A percentile compares a stretch with the other conserved stretches of the same genome.
Conservation (phyloP, 768 basidiomycete genomes). For the Pholiota microspora region DNA sequence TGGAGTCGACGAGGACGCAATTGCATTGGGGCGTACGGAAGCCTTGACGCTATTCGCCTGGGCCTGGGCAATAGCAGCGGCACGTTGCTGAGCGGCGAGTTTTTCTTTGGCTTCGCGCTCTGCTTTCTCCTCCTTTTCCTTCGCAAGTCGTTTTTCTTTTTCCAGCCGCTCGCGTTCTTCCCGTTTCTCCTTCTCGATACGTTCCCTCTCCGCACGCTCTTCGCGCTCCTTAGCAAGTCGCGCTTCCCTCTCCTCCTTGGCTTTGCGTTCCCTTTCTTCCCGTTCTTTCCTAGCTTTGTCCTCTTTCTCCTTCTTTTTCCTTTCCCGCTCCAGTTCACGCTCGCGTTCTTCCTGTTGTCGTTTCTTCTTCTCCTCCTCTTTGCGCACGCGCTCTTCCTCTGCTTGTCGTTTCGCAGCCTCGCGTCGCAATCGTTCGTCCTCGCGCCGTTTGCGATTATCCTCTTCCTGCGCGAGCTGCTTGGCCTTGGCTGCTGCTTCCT, state of each 20-base stretch:
- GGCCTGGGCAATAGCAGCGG: conserved; percentile 32
- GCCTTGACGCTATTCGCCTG: conserved; percentile 32
- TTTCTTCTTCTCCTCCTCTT: conserved; percentile 81
- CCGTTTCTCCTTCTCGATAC: conserved; percentile 40
- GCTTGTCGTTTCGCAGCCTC: conserved; percentile 74
- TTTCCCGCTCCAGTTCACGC: conserved; percentile 72
- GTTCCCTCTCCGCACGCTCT: conserved; percentile 47
- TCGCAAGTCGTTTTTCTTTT: conserved; percentile 33
- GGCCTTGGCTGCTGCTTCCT: conserved; percentile 76
- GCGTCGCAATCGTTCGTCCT: conserved; percentile 81
- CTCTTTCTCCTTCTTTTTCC: conserved; percentile 73
- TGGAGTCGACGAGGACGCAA: conserved; percentile 41
- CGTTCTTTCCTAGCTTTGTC: conserved; percentile 70
- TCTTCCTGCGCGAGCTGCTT: conserved; percentile 78
- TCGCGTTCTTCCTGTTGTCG: conserved; percentile 80
- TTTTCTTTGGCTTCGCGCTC: conserved; percentile 28
- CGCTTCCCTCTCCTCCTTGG: conserved; percentile 67
- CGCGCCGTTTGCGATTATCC: conserved; percentile 75
- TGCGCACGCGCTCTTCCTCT: conserved; percentile 80
- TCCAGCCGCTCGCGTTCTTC: conserved; percentile 41
- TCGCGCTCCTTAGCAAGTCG: conserved; percentile 64
- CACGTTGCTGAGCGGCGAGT: conserved; percentile 45
- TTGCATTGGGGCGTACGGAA: conserved; percentile 43
- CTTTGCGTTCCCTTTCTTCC: conserved; percentile 67
- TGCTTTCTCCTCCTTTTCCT: conserved; percentile 31